Conservation (phyloP, 805 yeast genomes). For the Yamadazyma kitorensis region DNA sequence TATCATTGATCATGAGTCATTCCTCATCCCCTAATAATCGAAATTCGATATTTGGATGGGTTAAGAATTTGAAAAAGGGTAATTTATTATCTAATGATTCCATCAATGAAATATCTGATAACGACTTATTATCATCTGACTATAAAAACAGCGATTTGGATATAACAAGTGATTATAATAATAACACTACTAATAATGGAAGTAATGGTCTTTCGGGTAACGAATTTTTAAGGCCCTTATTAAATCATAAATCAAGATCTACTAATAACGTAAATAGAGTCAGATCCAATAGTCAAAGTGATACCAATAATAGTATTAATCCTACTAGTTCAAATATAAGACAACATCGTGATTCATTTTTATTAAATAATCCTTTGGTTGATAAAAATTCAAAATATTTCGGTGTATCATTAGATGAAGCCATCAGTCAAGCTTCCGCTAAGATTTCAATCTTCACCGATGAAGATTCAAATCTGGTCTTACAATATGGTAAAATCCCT, state of each 20-base stretch:
- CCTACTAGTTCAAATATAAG: conserved; percentile 21
- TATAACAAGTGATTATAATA: too few relatives aligned
- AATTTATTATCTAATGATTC: conserved; percentile 36
- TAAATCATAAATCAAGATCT: conserved; percentile 50
- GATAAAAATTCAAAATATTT: conserved; percentile 59
- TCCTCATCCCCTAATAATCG: conserved; percentile 40
- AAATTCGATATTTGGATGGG: conserved; percentile 43
- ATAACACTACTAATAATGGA: background rate
- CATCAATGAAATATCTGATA: conserved; percentile 30
- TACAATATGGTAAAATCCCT: conserved; percentile 86
- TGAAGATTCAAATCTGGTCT: conserved; percentile 52
- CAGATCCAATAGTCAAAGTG: conserved; percentile 30
- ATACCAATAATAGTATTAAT: conserved; percentile 3
- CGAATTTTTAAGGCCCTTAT: conserved; percentile 42
- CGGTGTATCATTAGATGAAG: conserved; percentile 72
- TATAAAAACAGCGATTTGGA: conserved; percentile 9
- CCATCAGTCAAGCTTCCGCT: conserved; percentile 75
- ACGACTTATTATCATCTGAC: conserved; percentile 9
- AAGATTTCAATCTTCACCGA: conserved; percentile 62
- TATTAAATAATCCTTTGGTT: conserved; percentile 41
- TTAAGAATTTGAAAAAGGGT: conserved; percentile 39
- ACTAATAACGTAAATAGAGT: conserved; percentile 43
- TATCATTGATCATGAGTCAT: too few relatives aligned
- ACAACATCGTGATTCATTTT: conserved; percentile 50
- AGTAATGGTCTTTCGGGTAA: conserved; percentile 4